phyloP scores from a whole-genome alignment of 2,329 filamentous ascomycete genomes.

The Talaromyces sp. region DNA sequence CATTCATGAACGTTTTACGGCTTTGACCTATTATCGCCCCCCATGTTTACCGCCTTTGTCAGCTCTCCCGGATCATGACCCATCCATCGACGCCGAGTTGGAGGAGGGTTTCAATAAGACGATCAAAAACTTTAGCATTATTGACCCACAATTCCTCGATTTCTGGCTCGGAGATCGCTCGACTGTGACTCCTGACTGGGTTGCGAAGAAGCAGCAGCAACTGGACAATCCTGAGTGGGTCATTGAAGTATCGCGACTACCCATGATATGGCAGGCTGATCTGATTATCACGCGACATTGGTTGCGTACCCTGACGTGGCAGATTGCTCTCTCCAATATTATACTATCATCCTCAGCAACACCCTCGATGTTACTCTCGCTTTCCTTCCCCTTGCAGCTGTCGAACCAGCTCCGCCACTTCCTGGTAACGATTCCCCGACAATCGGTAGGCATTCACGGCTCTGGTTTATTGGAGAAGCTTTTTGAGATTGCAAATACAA shows the following conservation, averaged over 20 bases:
- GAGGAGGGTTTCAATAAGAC: constrained; percentile 47
- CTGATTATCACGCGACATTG: constrained; percentile 53
- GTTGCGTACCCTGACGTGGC: constrained; percentile 51
- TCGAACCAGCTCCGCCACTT: constrained; percentile 47
- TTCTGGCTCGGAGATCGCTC: constrained; percentile 45
- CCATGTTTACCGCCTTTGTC: constrained; percentile 42
- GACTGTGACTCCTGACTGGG: constrained; percentile 43
- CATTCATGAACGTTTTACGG: constrained; percentile 58
- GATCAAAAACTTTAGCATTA: constrained; percentile 46
- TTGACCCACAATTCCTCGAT: constrained; percentile 47
- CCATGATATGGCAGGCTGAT: constrained; percentile 50
- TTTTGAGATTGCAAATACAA: constrained; percentile 61
- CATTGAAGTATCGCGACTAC: constrained; percentile 39
- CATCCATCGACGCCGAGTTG: constrained; percentile 39
- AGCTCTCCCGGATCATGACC: constrained; percentile 42
- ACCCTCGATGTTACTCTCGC: constrained; percentile 35
- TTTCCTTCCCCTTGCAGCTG: constrained; percentile 48
- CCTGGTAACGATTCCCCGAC: constrained; percentile 42
- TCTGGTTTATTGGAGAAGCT: constrained; percentile 59
- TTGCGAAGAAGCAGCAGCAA: constrained; percentile 48
- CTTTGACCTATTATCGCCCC: constrained; percentile 52
- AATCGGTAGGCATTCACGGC: constrained; percentile 56
- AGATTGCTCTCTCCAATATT: constrained; percentile 51
- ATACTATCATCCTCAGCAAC: constrained; percentile 40
- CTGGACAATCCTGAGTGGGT: constrained; percentile 43